Evolutionary conservation across 352 stramenopile genomes (phyloP), one percentile per base, ranked within the genome.

Genomic region (Pythium scleroteichum): DNA sequence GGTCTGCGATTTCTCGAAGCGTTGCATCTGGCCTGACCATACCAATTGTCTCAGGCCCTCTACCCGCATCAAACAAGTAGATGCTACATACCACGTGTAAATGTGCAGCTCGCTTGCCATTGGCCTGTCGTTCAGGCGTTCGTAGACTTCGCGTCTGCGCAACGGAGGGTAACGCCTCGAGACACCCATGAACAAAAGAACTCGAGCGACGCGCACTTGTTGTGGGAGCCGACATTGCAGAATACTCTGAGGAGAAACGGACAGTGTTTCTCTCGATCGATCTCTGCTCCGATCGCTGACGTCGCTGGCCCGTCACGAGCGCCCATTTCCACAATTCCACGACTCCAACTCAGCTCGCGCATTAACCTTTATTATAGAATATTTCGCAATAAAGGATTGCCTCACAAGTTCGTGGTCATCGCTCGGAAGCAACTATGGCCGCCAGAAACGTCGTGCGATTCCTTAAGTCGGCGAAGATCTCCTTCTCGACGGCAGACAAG

Each of bases 371-470:
- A 27, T 13, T 64, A 47, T 23, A n/a, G 2, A 4, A 54, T 69
- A 69, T 62, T 10, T 35, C 10, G 14, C 47, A 60, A 61, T n/a
- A 53, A 12, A 56, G 62, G 54, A 56, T 53, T 58, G 13, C 1
- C 20, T 3, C 17, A 27, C 9, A 39, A 47, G 51, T 67, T 58
- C 32, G 59, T 61, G 51, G 59, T 40, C 44, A 57, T 60, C 49
- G 35, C 44, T 39, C 33, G 24, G 44, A 62, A 26, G 33, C 44
- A 44, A 76, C 44, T 33, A 95, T 95, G 85, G 82, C 85, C 50
- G 82, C 85, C 59, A 81, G 77, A 59, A 92, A 95, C 73, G 71
- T 90, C 57, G 75, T 93, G 65, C 85, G 85, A 53, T 95, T 95
- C 72, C 69, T 95, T 59, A 93, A 93, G 73, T 88, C 81, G 42